Conservation (phyloP, 371 early-diverging fungal species). For the Encephalitozoon intestinalis region DNA sequence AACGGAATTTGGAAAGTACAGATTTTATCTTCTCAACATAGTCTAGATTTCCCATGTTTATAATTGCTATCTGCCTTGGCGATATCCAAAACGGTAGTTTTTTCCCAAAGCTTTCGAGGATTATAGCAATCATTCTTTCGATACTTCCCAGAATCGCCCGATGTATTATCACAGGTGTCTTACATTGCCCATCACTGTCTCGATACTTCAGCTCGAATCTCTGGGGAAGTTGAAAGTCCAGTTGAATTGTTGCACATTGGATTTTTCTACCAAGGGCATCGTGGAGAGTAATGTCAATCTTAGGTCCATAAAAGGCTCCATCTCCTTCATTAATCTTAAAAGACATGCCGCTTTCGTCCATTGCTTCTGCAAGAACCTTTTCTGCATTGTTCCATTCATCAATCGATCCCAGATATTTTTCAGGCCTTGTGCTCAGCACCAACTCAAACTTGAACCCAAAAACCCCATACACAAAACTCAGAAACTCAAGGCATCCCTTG, state of each 20-base stretch:
- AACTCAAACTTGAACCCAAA: slow-evolving; percentile 72
- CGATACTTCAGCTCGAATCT: slow-evolving; percentile 81
- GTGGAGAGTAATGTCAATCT: slow-evolving; percentile 90
- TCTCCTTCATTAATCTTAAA: slow-evolving; percentile 92
- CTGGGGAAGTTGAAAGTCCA: slow-evolving; percentile 88
- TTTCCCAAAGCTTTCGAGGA: slow-evolving; percentile 85
- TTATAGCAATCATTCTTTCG: slow-evolving; percentile 90
- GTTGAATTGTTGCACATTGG: slow-evolving; percentile 96
- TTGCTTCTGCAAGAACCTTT: slow-evolving; percentile 68
- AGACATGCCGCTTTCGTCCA: slow-evolving; percentile 66
- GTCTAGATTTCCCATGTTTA: slow-evolving; percentile 61
- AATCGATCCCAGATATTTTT: slow-evolving; percentile 80
- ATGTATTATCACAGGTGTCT: slow-evolving; percentile 93
- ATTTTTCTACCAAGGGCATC: slow-evolving; percentile 82
- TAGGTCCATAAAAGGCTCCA: slow-evolving; percentile 99
- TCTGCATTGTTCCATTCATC: slow-evolving; percentile 87
- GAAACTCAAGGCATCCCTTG: slow-evolving; percentile 69
- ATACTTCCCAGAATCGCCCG: slow-evolving; percentile 94
- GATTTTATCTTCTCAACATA: slow-evolving; percentile 58
- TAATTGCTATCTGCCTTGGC: slow-evolving; percentile 81
- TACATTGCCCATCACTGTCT: slow-evolving; percentile 63
- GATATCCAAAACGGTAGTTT: slow-evolving; percentile 93
- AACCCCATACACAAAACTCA: slow-evolving; percentile 74
- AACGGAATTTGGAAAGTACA: slow-evolving; percentile 59
- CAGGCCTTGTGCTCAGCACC: slow-evolving; percentile 85